Evolutionary conservation across 2,329 filamentous ascomycete genomes (phyloP), one percentile per base, ranked within the genome.

Genomic region (Immersiporthe knoxdaviesiana): DNA sequence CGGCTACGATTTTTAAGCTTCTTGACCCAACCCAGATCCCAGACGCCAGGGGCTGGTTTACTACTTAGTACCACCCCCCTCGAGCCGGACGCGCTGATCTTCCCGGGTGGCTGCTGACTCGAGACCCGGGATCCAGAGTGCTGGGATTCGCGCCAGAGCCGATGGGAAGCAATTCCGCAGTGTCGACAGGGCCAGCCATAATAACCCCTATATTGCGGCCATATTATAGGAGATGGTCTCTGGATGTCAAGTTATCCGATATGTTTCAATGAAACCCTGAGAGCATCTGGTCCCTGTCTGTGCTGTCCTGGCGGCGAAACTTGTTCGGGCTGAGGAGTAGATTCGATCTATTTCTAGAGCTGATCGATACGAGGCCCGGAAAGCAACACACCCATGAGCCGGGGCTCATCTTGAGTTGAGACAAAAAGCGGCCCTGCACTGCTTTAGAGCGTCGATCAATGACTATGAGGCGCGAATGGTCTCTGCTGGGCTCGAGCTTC

Each of bases 41-140:
- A 64, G 65, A 59, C 65, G 50, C 41, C 69, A 70, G 63, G 69
- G 50, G 69, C 54, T 44, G 30, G 50, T 66, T 60, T 8, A 35
- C n/a, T n/a, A n/a, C n/a, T n/a, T n/a, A n/a, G n/a, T n/a, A n/a
- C n/a, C n/a, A n/a, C n/a, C n/a, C n/a, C 37, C 63, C 44, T 58
- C 63, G 27, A 68, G 61, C 63, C 59, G 63, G 63, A 44, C 65
- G 63, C 52, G 66, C 63, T 70, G 69, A 70, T 70, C 69, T 58
- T 50, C 59, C 61, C 69, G 69, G 69, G 69, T 70, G 69, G 69
- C 69, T 70, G 69, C 69, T 70, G 69, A 70, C 66, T 68, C 63
- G 65, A 70, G 44, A 54, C 60, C 69, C 52, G 50, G 66, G 69
- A 54, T 63, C 69, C 66, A 70, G 50, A 66, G 63, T 64, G 69